A percentile compares a stretch with the other conserved stretches of the same genome.
These are phyloP conservation scores for Aspergillus viridinutans DNA, from an alignment of 2,329 filamentous ascomycete species.

Conservation along the genomic window DNA sequence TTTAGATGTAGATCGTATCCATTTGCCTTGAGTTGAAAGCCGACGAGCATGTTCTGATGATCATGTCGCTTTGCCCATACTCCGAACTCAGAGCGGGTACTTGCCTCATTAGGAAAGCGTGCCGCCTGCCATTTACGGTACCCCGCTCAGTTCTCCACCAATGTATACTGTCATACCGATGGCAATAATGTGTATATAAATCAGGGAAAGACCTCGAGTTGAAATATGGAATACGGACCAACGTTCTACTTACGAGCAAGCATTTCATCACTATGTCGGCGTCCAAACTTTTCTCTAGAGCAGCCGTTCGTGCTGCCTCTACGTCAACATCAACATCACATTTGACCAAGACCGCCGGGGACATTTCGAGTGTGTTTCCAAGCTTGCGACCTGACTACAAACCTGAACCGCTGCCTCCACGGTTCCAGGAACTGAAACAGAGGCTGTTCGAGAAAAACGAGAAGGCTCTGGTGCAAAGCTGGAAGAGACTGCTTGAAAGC, in stretches of 20 bases:
- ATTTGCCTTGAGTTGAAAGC: not conserved
- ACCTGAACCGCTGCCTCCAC: constrained; percentile 38
- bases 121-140: constrained; percentile 7
- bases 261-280: constrained; percentile 20
- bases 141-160: constrained; percentile 10
- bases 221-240: not conserved
- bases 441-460: constrained; percentile 38
- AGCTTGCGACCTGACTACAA: constrained; percentile 42
- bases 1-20: not conserved
- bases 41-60: not conserved
- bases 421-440: constrained; percentile 41
- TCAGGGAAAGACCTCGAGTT: not conserved
- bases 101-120: constrained; percentile 8
- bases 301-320: constrained; percentile 26
- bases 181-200: constrained; percentile 14
- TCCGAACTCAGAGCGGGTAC: constrained; percentile 3
- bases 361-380: constrained; percentile 48
- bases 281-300: constrained; percentile 26
- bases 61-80: not conserved
- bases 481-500: constrained; percentile 39
- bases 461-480: constrained; percentile 36
- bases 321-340: constrained; percentile 28
- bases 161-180: constrained; percentile 2
- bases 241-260: not conserved
- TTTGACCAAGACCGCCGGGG: constrained; percentile 42